phyloP scores from a whole-genome alignment of 768 basidiomycete genomes.

The Macrolepiota albuminosa region DNA sequence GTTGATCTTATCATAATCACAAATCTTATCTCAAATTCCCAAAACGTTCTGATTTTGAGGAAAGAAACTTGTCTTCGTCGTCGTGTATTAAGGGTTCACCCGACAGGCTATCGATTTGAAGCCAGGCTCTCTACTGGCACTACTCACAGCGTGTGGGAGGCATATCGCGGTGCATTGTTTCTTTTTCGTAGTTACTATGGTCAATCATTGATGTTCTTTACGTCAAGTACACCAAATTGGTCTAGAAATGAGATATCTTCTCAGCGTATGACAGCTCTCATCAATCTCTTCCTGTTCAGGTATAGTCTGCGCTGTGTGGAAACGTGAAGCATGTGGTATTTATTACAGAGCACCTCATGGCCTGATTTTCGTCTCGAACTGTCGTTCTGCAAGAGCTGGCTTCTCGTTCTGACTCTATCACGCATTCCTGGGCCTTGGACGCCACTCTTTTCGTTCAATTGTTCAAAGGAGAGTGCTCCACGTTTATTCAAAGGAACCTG shows the following conservation, averaged over 20 bases:
- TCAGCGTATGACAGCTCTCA: constrained; percentile 17
- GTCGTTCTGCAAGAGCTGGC: not conserved
- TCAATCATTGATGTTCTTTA: not conserved
- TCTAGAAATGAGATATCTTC: not conserved
- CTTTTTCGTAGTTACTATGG: not conserved
- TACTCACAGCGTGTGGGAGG: not conserved
- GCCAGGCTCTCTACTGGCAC: not conserved
- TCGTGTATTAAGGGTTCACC: not conserved
- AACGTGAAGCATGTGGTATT: not conserved
- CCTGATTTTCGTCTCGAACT: not conserved
- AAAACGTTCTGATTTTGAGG: not conserved
- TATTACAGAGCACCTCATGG: not conserved
- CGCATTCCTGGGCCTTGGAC: constrained; percentile 15
- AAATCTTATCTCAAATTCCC: not conserved
- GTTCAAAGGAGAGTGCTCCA: not conserved
- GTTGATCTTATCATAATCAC: not conserved
- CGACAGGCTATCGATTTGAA: not conserved
- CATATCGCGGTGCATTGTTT: not conserved
- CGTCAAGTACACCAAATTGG: constrained; percentile 10
- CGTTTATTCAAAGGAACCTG: too few relatives aligned
- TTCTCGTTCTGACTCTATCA: not conserved
- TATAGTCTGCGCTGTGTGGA: constrained; percentile 2
- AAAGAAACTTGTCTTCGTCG: not conserved
- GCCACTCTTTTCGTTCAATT: constrained; percentile 29
- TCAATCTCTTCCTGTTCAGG: constrained; percentile 14